Percentiles rank a stretch among this genome's conserved stretches.
phyloP scores from a whole-genome alignment of 352 stramenopile species.

The Achlya hypogyna region DNA sequence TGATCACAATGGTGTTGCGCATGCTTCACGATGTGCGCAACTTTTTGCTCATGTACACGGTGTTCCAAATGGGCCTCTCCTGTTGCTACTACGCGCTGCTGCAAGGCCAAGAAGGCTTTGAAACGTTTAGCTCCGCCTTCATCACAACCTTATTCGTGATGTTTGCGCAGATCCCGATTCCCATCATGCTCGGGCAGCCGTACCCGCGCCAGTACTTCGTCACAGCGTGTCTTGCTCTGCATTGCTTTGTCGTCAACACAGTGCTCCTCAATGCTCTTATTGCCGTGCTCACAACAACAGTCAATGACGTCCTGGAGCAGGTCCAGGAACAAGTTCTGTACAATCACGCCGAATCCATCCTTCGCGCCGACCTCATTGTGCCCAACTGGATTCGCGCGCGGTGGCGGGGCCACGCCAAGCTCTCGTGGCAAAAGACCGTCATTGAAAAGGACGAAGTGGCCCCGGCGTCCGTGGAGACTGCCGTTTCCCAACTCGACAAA shows the following conservation, averaged over 20 bases:
- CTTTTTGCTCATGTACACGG: constrained; percentile 15
- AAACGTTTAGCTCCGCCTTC: constrained; percentile 3
- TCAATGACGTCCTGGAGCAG: constrained; percentile 1
- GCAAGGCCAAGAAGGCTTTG: constrained; percentile 2
- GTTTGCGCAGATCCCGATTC: neutral
- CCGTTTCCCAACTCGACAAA: neutral
- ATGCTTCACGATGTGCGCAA: constrained; percentile 1
- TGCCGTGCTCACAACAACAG: neutral
- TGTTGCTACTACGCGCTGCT: constrained; percentile 9
- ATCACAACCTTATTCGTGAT: constrained; percentile 6
- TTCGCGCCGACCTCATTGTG: constrained; percentile 5
- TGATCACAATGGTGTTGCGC: too few relatives aligned
- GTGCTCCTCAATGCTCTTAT: constrained; percentile 13
- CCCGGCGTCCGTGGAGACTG: neutral
- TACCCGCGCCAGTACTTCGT: neutral
- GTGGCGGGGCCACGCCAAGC: neutral
- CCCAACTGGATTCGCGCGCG: neutral
- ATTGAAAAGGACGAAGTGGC: neutral
- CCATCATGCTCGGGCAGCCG: neutral
- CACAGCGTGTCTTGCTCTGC: neutral
- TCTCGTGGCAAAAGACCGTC: too few relatives aligned
- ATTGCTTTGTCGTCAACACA: neutral
- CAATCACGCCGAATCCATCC: constrained; percentile 10
- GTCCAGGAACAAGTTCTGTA: constrained; percentile 12
- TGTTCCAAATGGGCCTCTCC: constrained; percentile 16